Evolutionary conservation across 2,329 filamentous ascomycete species (phyloP), one percentile per base, ranked within the genome.

Genomic region (Dichotomopilus funicola): DNA sequence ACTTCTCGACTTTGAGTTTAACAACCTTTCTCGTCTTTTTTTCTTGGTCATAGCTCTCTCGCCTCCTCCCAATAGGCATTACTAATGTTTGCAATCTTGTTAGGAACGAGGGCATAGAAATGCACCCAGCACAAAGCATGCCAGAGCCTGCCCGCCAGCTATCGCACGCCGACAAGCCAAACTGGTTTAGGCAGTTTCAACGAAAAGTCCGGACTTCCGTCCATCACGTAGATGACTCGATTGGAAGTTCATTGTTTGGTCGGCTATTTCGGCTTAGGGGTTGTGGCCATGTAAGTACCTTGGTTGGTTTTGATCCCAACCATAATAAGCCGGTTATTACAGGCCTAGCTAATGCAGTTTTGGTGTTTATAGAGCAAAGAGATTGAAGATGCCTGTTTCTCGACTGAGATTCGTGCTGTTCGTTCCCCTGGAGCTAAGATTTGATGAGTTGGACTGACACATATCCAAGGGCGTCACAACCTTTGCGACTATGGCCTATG

Each of bases 401-500:
- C 89, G 60, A 87, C 83, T 27, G 89, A 94, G 70, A 73, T 94
- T 55, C 84, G 89, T 34, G 89, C 89, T 40, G 37, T 40, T 4
- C 12, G 9, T 40, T 40, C 12, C 8, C 12, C 37, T 9, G 12
- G 37, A 40, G 9, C 37, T 40, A 40, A 3, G 19, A 27, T 27
- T 40, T 12, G 37, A 12, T 40, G 8, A 40, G 8, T 40, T 12
- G 9, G 12, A 40, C 37, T 9, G 37, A 38, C 37, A 38, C 37
- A 38, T 38, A 38, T 38, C 8, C 34, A 37, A 48, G 45, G 89
- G 89, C 1, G 69, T 92, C 53, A 90, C 89, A 1, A 94, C 89
- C 2, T 88, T 88, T 67, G 85, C 86, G 53, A 87, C 86, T 3
- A 90, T 91, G 88, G 86, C 88, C 11, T 92, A 91, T 71, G 92